Base-by-base conservation (phyloP, 1,284 basidiomycete species). In the Porodaedalea pini region DNA sequence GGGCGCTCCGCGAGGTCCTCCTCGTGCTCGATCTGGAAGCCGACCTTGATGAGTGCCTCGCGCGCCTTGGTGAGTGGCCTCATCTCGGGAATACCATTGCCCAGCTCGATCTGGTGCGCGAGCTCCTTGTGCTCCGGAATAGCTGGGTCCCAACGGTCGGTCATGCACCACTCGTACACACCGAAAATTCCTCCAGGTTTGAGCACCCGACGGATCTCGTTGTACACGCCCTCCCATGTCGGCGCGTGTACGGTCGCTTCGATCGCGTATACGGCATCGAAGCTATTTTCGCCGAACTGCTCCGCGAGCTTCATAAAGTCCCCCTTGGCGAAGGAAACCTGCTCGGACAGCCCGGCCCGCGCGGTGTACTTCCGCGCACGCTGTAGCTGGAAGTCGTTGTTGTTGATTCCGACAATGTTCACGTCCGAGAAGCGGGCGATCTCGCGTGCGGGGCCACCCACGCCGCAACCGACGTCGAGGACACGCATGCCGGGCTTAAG, bases 151-250 rank as follows among this genome's bases (percentile, higher is more conserved):
- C 93, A 99, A 8, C 73, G 72, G 71, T 98, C 95, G 48, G 96
- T 98, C 95, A 99, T 98, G 75, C 88, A 90, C 96, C 96, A 99
- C 71, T 98, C 96, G 75, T 98, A 98, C 44, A 98, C 88, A 70
- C 94, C 95, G 71, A 98, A 98, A 40, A 91, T 79, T 66, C 96
- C 96, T 76, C 95, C 96, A 4, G 96, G 96, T 79, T 99, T 99
- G 68, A 99, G 82, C 27, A 98, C 90, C 75, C 92, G 92, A 73
- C 85, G 83, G 70, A 99, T 97, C 75, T 99, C 85, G 41, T 88
- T 85, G 69, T 99, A 99, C 40, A 98, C 91, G 62, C 94, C 95
- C 70, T 98, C 95, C 79, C 90, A 98, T 44, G 88, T 85, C 11
- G 96, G 96, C 1, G 96, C 95, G 70, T 99, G 96, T 58, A 92